Conservation (phyloP, 2,329 filamentous ascomycete genomes). For the Botryotinia narcissicola region DNA sequence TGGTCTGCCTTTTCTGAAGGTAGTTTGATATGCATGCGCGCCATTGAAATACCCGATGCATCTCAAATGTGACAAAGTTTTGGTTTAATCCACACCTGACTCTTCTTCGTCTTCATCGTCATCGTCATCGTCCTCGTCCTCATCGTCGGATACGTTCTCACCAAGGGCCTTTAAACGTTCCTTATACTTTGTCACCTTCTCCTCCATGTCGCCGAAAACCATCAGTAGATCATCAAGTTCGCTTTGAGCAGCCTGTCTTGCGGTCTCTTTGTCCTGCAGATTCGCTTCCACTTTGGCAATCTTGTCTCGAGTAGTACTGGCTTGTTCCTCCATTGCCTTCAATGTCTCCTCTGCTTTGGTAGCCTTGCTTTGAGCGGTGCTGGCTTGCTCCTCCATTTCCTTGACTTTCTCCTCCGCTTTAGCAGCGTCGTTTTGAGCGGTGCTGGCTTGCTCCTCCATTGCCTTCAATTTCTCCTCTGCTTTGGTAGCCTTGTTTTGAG, state of each 20-base stretch:
- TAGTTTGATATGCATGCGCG: not conserved
- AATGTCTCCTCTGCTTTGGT: constrained; percentile 45
- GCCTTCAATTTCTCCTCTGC: constrained; percentile 48
- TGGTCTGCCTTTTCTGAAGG: not conserved
- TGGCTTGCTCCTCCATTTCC: constrained; percentile 31
- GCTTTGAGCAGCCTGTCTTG: constrained; percentile 61
- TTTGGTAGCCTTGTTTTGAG: constrained; percentile 39
- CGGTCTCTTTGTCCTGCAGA: constrained; percentile 53
- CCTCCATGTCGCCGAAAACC: constrained; percentile 77
- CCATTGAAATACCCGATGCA: not conserved
- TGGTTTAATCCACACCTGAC: constrained; percentile 18
- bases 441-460: constrained; percentile 29
- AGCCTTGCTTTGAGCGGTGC: constrained; percentile 40
- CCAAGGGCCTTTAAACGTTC: constrained; percentile 54
- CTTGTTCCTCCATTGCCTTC: constrained; percentile 38
- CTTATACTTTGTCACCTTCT: constrained; percentile 74
- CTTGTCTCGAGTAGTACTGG: constrained; percentile 40
- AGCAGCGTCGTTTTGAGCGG: constrained; percentile 40
- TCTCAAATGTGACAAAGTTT: not conserved
- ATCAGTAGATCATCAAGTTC: constrained; percentile 80
- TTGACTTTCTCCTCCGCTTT: constrained; percentile 48
- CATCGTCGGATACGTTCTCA: constrained; percentile 72
- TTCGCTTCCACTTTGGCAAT: constrained; percentile 31
- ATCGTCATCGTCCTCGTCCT: constrained; percentile 49
- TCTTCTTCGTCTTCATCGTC: constrained; percentile 44